Evolutionary conservation across 2,329 filamentous ascomycete species (phyloP).

Genomic region (Coniochaeta sp.): DNA sequence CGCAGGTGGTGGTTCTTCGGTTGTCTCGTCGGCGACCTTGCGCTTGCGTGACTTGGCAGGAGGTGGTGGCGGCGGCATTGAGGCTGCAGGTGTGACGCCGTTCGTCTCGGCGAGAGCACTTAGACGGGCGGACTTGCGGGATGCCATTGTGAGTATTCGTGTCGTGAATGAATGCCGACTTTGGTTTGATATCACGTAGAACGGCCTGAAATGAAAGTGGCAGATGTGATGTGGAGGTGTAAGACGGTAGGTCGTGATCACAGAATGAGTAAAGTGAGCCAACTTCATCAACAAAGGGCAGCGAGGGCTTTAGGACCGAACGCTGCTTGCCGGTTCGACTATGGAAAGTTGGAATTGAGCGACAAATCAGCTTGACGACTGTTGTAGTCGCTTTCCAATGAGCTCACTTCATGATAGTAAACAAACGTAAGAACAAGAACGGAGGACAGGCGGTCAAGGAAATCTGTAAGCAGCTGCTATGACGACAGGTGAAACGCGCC

Average conservation of each 20-base stretch:
- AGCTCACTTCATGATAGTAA: too few relatives aligned
- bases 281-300: neutral
- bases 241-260: neutral
- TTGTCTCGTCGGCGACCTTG: constrained; percentile 14
- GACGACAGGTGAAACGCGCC: constrained; percentile 11
- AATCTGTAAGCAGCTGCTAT: neutral
- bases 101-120: constrained; percentile 19
- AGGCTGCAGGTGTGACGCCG: constrained; percentile 1
- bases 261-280: neutral
- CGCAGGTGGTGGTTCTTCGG: constrained; percentile 9
- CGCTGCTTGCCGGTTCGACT: too few relatives aligned
- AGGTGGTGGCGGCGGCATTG: constrained; percentile 10
- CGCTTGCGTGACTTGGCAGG: constrained; percentile 18
- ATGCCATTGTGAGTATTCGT: constrained; percentile 15
- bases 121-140: constrained; percentile 31
- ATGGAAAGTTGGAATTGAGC: too few relatives aligned
- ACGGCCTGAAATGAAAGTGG: neutral
- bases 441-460: too few relatives aligned
- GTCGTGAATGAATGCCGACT: neutral
- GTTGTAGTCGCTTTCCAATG: too few relatives aligned
- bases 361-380: too few relatives aligned
- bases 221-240: neutral
- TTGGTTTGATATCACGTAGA: neutral
- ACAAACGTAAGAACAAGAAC: too few relatives aligned
- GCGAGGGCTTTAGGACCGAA: too few relatives aligned